Base-by-base conservation (phyloP, 768 basidiomycete genomes). In the Lactarius quietus region DNA sequence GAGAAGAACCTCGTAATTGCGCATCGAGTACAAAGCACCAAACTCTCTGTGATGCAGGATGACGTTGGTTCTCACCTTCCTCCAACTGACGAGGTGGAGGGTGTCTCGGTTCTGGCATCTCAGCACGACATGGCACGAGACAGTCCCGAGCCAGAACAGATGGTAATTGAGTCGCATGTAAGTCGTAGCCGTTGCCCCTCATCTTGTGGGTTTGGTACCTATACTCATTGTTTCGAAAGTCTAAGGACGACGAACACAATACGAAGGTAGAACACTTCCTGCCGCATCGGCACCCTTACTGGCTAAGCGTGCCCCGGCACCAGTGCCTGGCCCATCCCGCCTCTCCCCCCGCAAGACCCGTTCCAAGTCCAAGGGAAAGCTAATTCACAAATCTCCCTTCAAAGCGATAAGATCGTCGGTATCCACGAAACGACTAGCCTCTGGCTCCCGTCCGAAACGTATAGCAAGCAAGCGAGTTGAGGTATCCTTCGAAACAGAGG, bases 401-500 rank as follows among this genome's bases (percentile, higher is more conserved):
- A 66, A 62, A 29, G 3, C 66, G 63, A 2, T 58, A 69, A 10
- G 70, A 71, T 18, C 73, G 71, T 23, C 71, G 71, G 8, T 71
- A 72, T 59, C 70, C 80, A 0, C 83, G 82, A 72, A 63, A n/a
- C 62, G 59, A 33, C 51, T n/a, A 12, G 20, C 41, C 48, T 72
- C 74, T 77, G 60, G 74, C 78, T 55, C 73, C 72, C 80, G 70
- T 59, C 59, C 54, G n/a, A 68, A 31, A 57, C 67, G 63, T 70
- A 70, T 61, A 72, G 26, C 59, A 17, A 57, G 18, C 48, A 66
- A 66, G 56, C 60, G 65, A 5, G 51, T 78, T 20, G 76, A 79
- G 60, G 79, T 82, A 29, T 75, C 83, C 9, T 84, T 80, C 65
- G 83, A 85, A 67, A 84, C 83, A 45, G 84, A 85, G 69, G 74